Percentiles rank a stretch among this genome's conserved stretches.
Evolutionary conservation across 2,329 filamentous ascomycete species (phyloP).

Genomic region (Verticillium alfalfae): DNA sequence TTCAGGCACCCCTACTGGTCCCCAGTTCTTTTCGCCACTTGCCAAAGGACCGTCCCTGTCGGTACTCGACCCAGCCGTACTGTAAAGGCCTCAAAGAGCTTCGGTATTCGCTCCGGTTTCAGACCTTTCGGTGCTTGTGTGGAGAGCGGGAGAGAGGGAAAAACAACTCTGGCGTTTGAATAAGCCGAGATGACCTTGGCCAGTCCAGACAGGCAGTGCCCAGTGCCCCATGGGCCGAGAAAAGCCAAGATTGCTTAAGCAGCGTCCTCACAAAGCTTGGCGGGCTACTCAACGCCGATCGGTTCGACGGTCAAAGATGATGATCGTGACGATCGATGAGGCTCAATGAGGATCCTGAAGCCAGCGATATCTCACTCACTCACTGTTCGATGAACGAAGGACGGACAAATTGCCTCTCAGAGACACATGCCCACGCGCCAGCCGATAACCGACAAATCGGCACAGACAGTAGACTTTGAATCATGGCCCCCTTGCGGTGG

Average conservation of each 20-base stretch:
- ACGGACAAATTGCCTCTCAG: too few species aligned
- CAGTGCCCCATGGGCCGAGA: not conserved
- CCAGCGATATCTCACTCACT: not conserved
- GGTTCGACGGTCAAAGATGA: not conserved
- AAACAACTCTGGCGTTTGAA: not conserved
- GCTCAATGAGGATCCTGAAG: not conserved
- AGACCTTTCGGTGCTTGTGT: not conserved
- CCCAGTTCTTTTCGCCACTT: not conserved
- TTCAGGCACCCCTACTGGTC: not conserved
- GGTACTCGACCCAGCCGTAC: not conserved
- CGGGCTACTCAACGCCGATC: constrained; percentile 1
- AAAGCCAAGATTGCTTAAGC: constrained; percentile 2
- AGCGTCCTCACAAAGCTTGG: constrained; percentile 2
- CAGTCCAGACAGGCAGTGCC: not conserved
- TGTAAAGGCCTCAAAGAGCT: not conserved
- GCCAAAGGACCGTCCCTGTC: not conserved
- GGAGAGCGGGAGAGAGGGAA: not conserved
- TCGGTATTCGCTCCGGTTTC: not conserved
- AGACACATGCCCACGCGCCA: too few species aligned
- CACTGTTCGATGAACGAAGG: not conserved
- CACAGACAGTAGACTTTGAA: not conserved
- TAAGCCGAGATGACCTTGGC: not conserved
- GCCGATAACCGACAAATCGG: too few species aligned
- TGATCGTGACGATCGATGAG: constrained; percentile 2
- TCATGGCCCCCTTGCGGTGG: not conserved